Evolutionary conservation across 345 rosid genomes (phyloP), one percentile per base, ranked within the genome.

Genomic region (Balakata baccata): DNA sequence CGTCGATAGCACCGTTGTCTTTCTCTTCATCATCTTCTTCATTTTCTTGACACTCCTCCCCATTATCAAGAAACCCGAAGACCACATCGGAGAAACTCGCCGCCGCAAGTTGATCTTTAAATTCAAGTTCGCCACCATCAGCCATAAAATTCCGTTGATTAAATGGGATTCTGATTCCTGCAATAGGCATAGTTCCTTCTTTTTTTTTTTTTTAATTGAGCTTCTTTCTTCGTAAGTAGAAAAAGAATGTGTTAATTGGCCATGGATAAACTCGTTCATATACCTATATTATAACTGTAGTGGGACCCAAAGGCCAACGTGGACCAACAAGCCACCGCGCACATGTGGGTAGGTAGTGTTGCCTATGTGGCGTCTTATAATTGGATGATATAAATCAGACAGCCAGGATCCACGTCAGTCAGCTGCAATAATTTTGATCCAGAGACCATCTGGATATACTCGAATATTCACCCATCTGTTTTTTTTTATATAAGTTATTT

Each of bases 331-430:
- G 51, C 66, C 78, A 75, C 81, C 72, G 78, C 75, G 71, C 71
- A 54, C 79, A 75, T 49, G 76, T 23, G 25, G 46, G 39, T 37
- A 9, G 1, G 5, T 23, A 62, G 11, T 49, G 16, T n/a, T 11
- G 38, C 50, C 12, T 13, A 53, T 12, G 8, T 46, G 16, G 58
- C 17, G 39, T 43, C 53, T 37, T 39, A 11, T 77, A 23, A 74
- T 73, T 77, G 76, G 76, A 14, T 2, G 51, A 6, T 25, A 54
- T 29, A 9, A 60, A 51, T 49, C 71, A 34, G 64, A 72, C 79
- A 71, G 77, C 77, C 8, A 2, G 70, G 83, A 80, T 75, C 73
- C 83, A 80, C 83, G 83, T 80, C 66, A 68, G 79, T 75, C 5
- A 20, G 49, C 58, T 51, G 20, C 69, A 75, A 75, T 75, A 58